Base-by-base conservation (phyloP, 768 basidiomycete species). In the Calocybe gangraenosa region DNA sequence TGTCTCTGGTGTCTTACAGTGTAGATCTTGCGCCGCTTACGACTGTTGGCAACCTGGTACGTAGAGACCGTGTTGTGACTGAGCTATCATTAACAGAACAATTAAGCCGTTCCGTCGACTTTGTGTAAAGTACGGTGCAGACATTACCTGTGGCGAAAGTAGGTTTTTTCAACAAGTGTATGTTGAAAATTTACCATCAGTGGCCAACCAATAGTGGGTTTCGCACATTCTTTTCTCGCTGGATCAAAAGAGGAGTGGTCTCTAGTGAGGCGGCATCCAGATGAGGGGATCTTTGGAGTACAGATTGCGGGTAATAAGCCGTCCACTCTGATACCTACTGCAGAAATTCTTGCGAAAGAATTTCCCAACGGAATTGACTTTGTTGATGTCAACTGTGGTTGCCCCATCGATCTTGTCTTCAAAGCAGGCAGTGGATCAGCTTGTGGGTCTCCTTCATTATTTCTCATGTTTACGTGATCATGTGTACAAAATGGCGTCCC, bases 181-280 rank as follows among this genome's bases (percentile, higher is more conserved):
- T 28, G 25, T 28, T 28, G 6, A 6, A 28, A 28, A 11, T 28
- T 28, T 28, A 28, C n/a, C n/a, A 28, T 28, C 25, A 6, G 25
- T 5, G 11, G 25, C 11, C 25, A 11, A 11, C 11, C 11, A 6
- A 11, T 39, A 88, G 87, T 97, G 95, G 93, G 91, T 3, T 77
- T 99, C n/a, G 85, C 92, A 3, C 82, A 78, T 34, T 94, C 94
- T 2, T 90, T 98, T 62, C 75, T 96, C 17, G 66, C 74, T 8
- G 95, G 91, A 2, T 92, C 91, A 8, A 87, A 85, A 48, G 90
- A 92, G 57, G 95, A 99, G 65, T 98, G 93, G 92, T 92, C 92
- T 0, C 74, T 97, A 2, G 85, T 95, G 36, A 70, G 93, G 35
- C 74, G 92, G 25, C 94, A 97, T 57, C 87, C 91, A 0, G 85